Conservation (phyloP, 2,329 filamentous ascomycete genomes). For the Hypoxylon sp. region DNA sequence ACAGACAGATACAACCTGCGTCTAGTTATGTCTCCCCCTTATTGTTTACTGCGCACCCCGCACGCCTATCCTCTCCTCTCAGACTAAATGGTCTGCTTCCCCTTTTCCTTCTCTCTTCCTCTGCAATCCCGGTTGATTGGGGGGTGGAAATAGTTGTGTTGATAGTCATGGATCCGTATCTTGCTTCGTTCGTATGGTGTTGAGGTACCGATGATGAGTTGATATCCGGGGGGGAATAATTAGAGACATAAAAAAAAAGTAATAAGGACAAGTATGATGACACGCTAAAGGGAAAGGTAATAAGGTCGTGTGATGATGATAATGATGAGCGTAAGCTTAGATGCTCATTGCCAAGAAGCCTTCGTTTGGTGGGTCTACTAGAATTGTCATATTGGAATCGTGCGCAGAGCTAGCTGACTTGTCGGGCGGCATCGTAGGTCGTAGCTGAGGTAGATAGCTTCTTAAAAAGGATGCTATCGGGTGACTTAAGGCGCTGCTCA, state of each 20-base stretch:
- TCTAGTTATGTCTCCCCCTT: background rate
- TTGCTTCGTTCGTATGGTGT: constrained; percentile 27
- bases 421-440: too few relatives aligned
- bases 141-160: background rate
- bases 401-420: too few relatives aligned
- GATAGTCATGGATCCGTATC: constrained; percentile 27
- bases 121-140: background rate
- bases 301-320: constrained; percentile 16
- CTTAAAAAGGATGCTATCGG: background rate
- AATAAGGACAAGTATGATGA: constrained; percentile 1
- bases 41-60: background rate
- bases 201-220: constrained; percentile 28
- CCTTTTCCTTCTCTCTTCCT: constrained; percentile 5
- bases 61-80: background rate
- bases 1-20: too few relatives aligned
- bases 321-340: constrained; percentile 11
- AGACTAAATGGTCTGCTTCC: too few relatives aligned
- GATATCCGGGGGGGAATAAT: constrained; percentile 28
- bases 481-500: too few relatives aligned
- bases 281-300: constrained; percentile 26
- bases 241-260: constrained; percentile 16
- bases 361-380: too few relatives aligned
- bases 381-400: too few relatives aligned
- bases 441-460: too few relatives aligned
- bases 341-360: constrained; percentile 8